Evolutionary conservation across 2,329 filamentous ascomycete genomes (phyloP).

Genomic region (Neophaeococcomyces aloes): DNA sequence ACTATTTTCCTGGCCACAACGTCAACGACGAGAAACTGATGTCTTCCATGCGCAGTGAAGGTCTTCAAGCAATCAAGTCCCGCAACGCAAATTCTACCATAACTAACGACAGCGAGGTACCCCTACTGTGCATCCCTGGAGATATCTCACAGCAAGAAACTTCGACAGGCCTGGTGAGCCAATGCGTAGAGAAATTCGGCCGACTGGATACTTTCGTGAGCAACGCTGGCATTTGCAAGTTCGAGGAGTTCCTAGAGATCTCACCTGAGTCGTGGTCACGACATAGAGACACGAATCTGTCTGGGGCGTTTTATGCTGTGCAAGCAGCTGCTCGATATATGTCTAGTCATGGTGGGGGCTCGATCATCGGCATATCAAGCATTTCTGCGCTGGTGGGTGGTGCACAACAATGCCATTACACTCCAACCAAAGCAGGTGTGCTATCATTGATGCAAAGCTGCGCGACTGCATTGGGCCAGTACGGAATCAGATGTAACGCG

Average conservation of each 20-base stretch:
- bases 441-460: slow-evolving; percentile 68
- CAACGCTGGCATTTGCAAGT: slow-evolving; percentile 51
- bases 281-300: slow-evolving; percentile 45
- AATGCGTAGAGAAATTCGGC: slow-evolving; percentile 26
- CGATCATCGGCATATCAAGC: slow-evolving; percentile 26
- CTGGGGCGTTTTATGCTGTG: slow-evolving; percentile 23
- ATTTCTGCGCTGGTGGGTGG: slow-evolving; percentile 44
- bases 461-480: slow-evolving; percentile 61
- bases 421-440: slow-evolving; percentile 71
- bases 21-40: slow-evolving; percentile 21
- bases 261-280: slow-evolving; percentile 57
- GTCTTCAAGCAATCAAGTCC: slow-evolving; percentile 21
- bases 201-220: slow-evolving; percentile 26
- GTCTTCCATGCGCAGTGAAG: slow-evolving; percentile 16
- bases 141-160: slow-evolving; percentile 69
- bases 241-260: slow-evolving; percentile 75
- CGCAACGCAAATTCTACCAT: slow-evolving; percentile 7
- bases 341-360: slow-evolving; percentile 19
- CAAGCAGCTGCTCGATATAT: slow-evolving; percentile 26
- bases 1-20: slow-evolving; percentile 23
- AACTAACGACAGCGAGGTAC: slow-evolving; percentile 15
- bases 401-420: slow-evolving; percentile 67
- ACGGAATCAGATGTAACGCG: slow-evolving; percentile 68
- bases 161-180: slow-evolving; percentile 54
- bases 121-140: slow-evolving; percentile 53